Evolutionary conservation across 352 stramenopile genomes (phyloP), one percentile per base, ranked within the genome.

Genomic region (Phytophthora sp.): DNA sequence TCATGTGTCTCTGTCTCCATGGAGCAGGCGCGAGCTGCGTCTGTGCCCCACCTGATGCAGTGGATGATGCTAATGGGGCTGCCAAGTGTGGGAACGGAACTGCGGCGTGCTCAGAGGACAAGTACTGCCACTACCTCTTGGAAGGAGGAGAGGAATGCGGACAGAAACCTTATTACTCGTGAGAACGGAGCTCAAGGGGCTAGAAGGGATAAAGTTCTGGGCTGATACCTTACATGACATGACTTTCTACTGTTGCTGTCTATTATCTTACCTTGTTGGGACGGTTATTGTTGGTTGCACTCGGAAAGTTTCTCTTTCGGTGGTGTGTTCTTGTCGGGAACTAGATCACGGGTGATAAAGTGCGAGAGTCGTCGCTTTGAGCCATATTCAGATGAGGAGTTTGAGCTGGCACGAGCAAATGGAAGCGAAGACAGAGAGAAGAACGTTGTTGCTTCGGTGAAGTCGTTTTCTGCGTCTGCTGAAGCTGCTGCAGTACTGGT

Each of bases 81-180:
- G 27, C 61, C 4, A 69, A 55, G 36, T 80, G 74, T 39, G 65
- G 57, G 0, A 63, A 60, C n/a, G 52, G 8, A 16, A 71, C 41
- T 2, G 23, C 50, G 11, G 26, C 46, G n/a, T 86, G 77, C 26
- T 35, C 30, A 2, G 41, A 63, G 9, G 58, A 61, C 58, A 64
- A 79, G 53, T 86, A 86, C 58, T 86, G 77, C 69, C 72, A 76
- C 63, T 82, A 65, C 62, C 52, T 74, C n/a, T 42, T 66, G 49
- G 33, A 44, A 11, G 74, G 69, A 36, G 69, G 66, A 16, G 57
- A 69, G 20, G 42, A 73, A 20, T 86, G 77, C 31, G 68, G 74
- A 20, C 58, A 66, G 44, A 86, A 80, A 66, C 74, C 77, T n/a
- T 83, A 80, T 41, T 78, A 55, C 51, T 57, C 49, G 39, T 80